Base-by-base conservation (phyloP, 495 filamentous ascomycete genomes). In the Xylaria palmicola region DNA sequence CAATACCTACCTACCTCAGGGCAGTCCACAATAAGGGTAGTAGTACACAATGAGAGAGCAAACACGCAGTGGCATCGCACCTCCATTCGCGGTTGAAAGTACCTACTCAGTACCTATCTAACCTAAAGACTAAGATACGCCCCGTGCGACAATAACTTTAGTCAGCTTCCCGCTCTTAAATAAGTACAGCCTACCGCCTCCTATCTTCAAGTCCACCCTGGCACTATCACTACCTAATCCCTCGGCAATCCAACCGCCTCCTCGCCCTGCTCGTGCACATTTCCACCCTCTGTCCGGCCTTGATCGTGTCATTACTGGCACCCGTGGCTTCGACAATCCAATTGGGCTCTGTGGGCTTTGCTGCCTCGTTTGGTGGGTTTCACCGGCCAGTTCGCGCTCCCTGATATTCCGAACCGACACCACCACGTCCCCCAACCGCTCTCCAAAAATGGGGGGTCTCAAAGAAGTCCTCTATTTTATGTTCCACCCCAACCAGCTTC, bases 401-500 rank as follows among this genome's bases (percentile, higher is more conserved):
- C 55, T 40, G 41, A 49, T 41, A 27, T 40, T n/a, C 37, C 45
- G 26, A 22, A 51, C 44, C 41, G 39, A 56, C 51, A 30, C 40
- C 36, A n/a, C 6, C 45, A 47, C 29, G 22, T 40, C 53, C 59
- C 52, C 40, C 50, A 44, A 55, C 22, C 52, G 50, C 44, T 32
- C 54, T 32, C 37, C 50, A 55, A 77, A 66, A 20, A 81, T 82
- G 79, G 79, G 69, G 40, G 69, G 69, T 56, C 70, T 77, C 40
- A 68, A 64, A 51, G 83, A 88, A 63, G 73, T 86, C 63, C 62
- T 90, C 62, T 97, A 98, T 77, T 92, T 87, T 69, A 72, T 82
- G 59, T 77, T 90, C 62, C 94, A 97, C 73, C 86, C 89, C 4
- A 78, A 82, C 54, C 83, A 98, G 76, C 76, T 98, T 69, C 85